Evolutionary conservation across 2,329 filamentous ascomycete genomes (phyloP), one percentile per base, ranked within the genome.

Genomic region (Endoconidiophora laricicola): DNA sequence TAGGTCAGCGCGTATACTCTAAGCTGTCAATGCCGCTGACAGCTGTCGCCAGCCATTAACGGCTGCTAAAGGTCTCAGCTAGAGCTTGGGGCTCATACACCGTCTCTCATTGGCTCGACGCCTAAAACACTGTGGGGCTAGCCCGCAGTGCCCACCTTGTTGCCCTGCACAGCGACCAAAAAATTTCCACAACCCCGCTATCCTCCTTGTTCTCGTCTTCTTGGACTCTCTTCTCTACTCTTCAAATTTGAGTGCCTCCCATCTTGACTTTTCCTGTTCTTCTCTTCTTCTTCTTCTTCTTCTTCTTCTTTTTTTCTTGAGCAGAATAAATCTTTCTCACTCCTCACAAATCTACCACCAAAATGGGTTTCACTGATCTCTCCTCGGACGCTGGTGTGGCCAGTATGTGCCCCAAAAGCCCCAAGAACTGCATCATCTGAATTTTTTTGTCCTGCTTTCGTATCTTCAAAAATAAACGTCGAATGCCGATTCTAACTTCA

Each of bases 291-390:
- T 55, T 56, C 53, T 52, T 50, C 53, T 52, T 50, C 48, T 52
- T 52, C 16, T 18, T 18, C 16, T 55, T 54, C 53, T 48, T 48
- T 52, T 51, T 54, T 50, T 53, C 52, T 18, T 18, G 50, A 53
- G 50, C 50, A 51, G 48, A 53, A 52, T 36, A 51, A 48, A 33
- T 43, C 42, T 49, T 56, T 54, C 52, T 55, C 50, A 53, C 52
- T 49, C 49, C 49, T 52, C 56, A 49, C 55, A 59, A 57, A 58
- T 56, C 60, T 38, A 57, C 55, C 55, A 54, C 60, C 63, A 76
- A 62, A 60, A 83, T 83, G 79, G 79, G 79, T 66, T 83, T 83
- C 73, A 69, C 73, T 65, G 78, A 83, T 65, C 69, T 83, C 60
- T 63, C 78, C 60, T 72, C 75, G 64, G 78, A 81, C 64, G 69